Conservation (phyloP, 2,329 filamentous ascomycete species). For the Pezicula carpinea region DNA sequence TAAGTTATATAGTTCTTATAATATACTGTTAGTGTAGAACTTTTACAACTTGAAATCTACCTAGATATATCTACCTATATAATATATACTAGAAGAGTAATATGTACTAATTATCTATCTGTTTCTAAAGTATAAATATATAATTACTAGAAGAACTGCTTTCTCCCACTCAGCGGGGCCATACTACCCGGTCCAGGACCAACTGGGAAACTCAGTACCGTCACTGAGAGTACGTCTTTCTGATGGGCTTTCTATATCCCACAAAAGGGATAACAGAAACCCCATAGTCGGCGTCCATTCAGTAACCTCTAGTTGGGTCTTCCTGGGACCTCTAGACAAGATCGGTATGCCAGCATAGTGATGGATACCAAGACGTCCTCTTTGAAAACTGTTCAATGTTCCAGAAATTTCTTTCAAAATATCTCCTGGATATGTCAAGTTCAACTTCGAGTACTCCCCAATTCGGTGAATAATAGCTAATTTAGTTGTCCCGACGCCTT, state of each 20-base stretch:
- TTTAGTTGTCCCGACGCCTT: neutral
- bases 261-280: slow-evolving; percentile 1
- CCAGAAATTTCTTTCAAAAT: slow-evolving; percentile 2
- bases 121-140: no score
- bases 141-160: no score
- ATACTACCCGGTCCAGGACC: slow-evolving; percentile 2
- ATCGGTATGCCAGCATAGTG: slow-evolving; percentile 2
- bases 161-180: neutral
- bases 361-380: neutral
- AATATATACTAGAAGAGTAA: no score
- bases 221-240: neutral
- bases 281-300: slow-evolving; percentile 2
- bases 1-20: no score
- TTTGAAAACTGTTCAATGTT: slow-evolving; percentile 2
- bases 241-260: slow-evolving; percentile 2
- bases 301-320: slow-evolving; percentile 1
- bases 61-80: no score
- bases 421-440: neutral
- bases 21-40: no score
- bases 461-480: slow-evolving; percentile 1
- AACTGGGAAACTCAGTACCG: slow-evolving; percentile 2
- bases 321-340: neutral
- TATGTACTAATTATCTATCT: no score
- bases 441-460: slow-evolving; percentile 2
- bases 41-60: no score